phyloP scores from a whole-genome alignment of 2,329 filamentous ascomycete species.

The Pseudocercospora musae region DNA sequence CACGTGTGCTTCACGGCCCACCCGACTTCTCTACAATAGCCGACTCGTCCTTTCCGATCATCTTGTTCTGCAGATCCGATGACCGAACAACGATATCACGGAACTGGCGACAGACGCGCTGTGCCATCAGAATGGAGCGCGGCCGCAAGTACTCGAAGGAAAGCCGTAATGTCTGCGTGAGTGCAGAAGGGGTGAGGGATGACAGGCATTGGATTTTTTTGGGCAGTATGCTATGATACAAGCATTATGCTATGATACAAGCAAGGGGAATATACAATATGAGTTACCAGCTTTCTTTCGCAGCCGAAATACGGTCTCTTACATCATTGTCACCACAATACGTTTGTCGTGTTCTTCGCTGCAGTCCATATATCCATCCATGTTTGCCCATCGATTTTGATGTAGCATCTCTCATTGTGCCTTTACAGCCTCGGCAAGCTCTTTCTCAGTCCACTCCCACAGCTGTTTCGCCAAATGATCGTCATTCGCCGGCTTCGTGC shows the following conservation, averaged over 20 bases:
- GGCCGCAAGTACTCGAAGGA: background rate
- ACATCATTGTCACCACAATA: background rate
- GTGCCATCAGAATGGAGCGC: background rate
- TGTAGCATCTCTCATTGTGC: background rate
- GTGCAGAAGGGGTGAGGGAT: background rate
- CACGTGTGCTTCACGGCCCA: background rate
- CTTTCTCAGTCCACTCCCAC: conserved; percentile 33
- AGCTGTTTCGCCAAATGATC: conserved; percentile 24
- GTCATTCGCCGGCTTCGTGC: conserved; percentile 13
- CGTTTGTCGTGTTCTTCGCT: background rate
- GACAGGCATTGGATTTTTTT: background rate
- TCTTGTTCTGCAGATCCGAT: background rate
- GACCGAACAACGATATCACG: conserved; percentile 1
- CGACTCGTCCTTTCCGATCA: background rate
- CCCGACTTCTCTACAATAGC: background rate
- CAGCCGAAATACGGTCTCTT: background rate
- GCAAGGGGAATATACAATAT: background rate
- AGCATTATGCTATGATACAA: background rate
- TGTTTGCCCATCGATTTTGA: background rate
- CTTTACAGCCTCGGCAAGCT: conserved; percentile 15
- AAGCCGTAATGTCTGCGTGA: conserved; percentile 4
- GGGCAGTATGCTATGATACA: too few relatives aligned
- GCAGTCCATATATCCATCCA: too few relatives aligned
- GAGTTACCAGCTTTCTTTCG: background rate
- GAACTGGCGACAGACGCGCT: conserved; percentile 4